Evolutionary conservation across 2,329 filamentous ascomycete genomes (phyloP).

Genomic region (Tympanopsis confertula): DNA sequence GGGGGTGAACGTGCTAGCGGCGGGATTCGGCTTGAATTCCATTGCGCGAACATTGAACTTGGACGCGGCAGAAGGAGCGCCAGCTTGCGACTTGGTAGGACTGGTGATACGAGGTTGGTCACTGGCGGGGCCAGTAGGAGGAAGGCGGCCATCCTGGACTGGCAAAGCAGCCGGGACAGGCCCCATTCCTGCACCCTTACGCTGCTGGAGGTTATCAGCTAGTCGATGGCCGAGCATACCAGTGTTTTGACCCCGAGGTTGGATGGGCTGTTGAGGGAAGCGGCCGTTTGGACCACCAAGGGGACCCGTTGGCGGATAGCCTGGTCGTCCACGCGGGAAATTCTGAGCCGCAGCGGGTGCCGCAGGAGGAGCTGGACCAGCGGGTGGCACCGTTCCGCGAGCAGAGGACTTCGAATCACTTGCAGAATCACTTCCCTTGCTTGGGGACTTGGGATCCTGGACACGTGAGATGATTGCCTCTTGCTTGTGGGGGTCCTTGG

Average conservation of each 20-base stretch:
- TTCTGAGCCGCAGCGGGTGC: neutral
- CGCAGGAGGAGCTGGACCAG: neutral
- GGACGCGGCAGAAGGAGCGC: conserved; percentile 30
- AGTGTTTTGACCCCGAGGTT: neutral
- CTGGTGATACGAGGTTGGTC: conserved; percentile 13
- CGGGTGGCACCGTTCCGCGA: neutral
- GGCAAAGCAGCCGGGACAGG: conserved; percentile 30
- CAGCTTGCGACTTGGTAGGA: neutral
- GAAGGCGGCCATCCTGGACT: conserved; percentile 35
- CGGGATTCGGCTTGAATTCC: conserved; percentile 54
- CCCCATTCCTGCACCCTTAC: conserved; percentile 17
- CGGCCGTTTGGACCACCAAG: neutral
- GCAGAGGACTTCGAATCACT: neutral
- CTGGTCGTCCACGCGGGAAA: neutral
- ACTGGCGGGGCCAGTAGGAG: conserved; percentile 34
- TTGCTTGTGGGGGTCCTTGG: conserved; percentile 57
- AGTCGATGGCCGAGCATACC: conserved; percentile 11
- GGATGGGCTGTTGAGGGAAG: neutral
- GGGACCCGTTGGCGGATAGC: neutral
- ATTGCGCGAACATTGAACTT: conserved; percentile 48
- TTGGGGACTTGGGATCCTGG: conserved; percentile 26
- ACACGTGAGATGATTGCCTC: conserved; percentile 40
- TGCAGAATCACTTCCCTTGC: neutral
- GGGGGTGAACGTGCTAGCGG: conserved; percentile 48
- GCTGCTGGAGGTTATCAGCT: conserved; percentile 35